Percentiles rank a stretch among this genome's conserved stretches.
These are phyloP conservation scores for Acephala macrosclerotiorum DNA, from an alignment of 2,329 filamentous ascomycete genomes.

Conservation along the genomic window DNA sequence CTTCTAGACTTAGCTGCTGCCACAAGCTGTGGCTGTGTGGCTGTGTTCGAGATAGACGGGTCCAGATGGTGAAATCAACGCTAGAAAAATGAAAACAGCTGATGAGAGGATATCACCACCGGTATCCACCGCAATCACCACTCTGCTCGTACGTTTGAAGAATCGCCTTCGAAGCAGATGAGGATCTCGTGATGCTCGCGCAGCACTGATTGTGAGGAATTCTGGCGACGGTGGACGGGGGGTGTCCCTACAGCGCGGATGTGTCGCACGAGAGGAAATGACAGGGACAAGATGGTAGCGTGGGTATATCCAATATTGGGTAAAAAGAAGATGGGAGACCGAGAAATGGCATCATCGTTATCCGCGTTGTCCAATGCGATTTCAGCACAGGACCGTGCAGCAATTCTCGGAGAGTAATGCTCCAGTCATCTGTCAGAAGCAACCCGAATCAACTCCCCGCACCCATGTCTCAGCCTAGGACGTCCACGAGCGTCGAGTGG, in stretches of 20 bases:
- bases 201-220: no score
- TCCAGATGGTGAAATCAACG: not conserved
- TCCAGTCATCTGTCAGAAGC: slow-evolving; percentile 1
- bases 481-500: slow-evolving; percentile 11
- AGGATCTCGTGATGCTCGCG: not conserved
- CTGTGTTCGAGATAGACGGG: not conserved
- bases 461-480: slow-evolving; percentile 24
- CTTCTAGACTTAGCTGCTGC: not conserved
- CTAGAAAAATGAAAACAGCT: not conserved
- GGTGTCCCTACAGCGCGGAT: not conserved
- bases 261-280: slow-evolving; percentile 24
- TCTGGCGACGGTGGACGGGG: not conserved
- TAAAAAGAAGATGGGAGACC: slow-evolving; percentile 9
- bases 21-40: slow-evolving; percentile 1
- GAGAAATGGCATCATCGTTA: slow-evolving; percentile 11
- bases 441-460: slow-evolving; percentile 15
- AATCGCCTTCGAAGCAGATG: not conserved
- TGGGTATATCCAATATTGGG: slow-evolving; percentile 12
- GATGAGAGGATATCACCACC: not conserved
- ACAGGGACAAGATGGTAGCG: slow-evolving; percentile 15
- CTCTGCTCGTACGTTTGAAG: not conserved
- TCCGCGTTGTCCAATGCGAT: slow-evolving; percentile 13
- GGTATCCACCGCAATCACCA: not conserved
- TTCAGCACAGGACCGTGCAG: slow-evolving; percentile 6
- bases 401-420: slow-evolving; percentile 6